phyloP scores from a whole-genome alignment of 305 asterid species.

The Fraxinus greggii region DNA sequence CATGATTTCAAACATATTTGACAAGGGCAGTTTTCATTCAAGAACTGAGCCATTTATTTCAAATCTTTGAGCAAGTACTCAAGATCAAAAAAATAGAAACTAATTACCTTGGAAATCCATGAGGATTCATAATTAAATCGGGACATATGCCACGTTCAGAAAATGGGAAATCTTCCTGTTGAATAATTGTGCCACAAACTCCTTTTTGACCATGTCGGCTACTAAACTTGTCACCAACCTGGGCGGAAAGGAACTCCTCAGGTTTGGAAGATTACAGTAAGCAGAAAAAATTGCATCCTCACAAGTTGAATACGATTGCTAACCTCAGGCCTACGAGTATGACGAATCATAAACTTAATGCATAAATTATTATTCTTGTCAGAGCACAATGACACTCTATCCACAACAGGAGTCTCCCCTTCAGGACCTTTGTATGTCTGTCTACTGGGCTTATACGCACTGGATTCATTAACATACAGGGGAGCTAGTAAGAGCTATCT shows the following conservation, averaged over 20 bases:
- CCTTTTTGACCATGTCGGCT: conserved; percentile 99
- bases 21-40: conserved; percentile 8
- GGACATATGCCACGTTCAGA: conserved; percentile 98
- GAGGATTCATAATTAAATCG: conserved; percentile 99
- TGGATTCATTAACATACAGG: conserved; percentile 32
- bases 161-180: conserved; percentile 94
- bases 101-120: conserved; percentile 89
- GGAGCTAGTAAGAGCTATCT: conserved; percentile 10
- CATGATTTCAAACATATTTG: conserved; percentile 1
- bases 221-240: conserved; percentile 98
- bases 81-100: conserved; percentile 10
- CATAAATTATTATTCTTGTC: conserved; percentile 61
- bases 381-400: conserved; percentile 72
- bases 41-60: neutral
- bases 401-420: conserved; percentile 83
- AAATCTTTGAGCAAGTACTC: conserved; percentile 11
- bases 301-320: conserved; percentile 16
- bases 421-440: conserved; percentile 72
- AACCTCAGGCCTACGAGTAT: conserved; percentile 99
- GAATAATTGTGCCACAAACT: conserved; percentile 93
- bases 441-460: conserved; percentile 58
- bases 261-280: conserved; percentile 7
- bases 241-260: conserved; percentile 10
- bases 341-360: conserved; percentile 84
- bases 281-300: neutral